These are phyloP conservation scores for Penicillium sp. DNA, from an alignment of 2,329 filamentous ascomycete species.

Conservation along the genomic window DNA sequence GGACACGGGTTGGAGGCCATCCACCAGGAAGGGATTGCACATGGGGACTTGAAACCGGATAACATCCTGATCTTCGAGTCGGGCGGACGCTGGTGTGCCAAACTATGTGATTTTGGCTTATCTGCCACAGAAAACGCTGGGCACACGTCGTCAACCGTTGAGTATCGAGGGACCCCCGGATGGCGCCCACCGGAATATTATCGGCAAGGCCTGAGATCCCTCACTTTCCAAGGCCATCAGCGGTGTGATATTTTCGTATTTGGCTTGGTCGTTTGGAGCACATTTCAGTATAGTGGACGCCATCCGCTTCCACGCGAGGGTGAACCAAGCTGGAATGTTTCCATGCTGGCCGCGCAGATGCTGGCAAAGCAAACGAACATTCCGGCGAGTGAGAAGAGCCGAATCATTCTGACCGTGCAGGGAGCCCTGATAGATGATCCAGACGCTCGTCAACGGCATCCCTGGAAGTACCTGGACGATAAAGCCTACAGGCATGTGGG, in stretches of 20 bases:
- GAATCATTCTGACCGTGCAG: background rate
- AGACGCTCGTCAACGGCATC: background rate
- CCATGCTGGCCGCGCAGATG: background rate
- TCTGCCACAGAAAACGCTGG: background rate
- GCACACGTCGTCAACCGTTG: background rate
- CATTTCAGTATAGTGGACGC: background rate
- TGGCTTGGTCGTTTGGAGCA: background rate
- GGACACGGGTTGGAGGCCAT: background rate
- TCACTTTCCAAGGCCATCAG: background rate
- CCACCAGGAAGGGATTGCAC: background rate
- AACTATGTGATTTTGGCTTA: background rate
- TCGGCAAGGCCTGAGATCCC: background rate
- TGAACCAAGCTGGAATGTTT: background rate
- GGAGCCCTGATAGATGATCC: background rate
- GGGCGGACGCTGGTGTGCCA: background rate
- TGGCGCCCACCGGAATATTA: background rate
- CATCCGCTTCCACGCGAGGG: background rate
- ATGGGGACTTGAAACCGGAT: background rate
- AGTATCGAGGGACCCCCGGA: background rate
- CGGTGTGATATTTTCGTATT: background rate
- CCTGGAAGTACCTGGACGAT: background rate
- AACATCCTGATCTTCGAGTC: background rate
- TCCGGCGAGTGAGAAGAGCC: background rate
- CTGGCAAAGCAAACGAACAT: background rate
- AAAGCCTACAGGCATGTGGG: background rate